Conservation (phyloP, 2,329 filamentous ascomycete species). For the Aaosphaeria arxii region DNA sequence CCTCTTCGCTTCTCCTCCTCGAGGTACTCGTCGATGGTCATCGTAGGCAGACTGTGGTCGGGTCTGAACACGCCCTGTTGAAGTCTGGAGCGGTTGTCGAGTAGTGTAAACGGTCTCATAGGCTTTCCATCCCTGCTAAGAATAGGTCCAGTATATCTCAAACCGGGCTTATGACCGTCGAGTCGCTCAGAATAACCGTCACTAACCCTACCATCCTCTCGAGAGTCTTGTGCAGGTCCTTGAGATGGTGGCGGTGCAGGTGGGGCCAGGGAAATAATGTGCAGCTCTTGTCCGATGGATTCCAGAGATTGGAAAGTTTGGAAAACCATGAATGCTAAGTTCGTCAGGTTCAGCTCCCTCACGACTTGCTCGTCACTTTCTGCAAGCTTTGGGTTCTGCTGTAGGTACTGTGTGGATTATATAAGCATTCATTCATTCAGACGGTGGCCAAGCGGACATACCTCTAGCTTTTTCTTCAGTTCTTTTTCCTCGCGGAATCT, state of each 20-base stretch:
- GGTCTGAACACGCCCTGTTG: constrained; percentile 80
- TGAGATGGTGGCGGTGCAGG: constrained; percentile 44
- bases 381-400: constrained; percentile 56
- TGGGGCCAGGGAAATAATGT: constrained; percentile 76
- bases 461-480: constrained; percentile 77
- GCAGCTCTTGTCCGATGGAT: constrained; percentile 76
- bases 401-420: constrained; percentile 50
- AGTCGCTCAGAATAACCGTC: constrained; percentile 70
- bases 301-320: constrained; percentile 86
- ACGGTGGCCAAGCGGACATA: constrained; percentile 27
- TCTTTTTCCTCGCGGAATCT: constrained; percentile 84
- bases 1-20: constrained; percentile 84
- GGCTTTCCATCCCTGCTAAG: constrained; percentile 79
- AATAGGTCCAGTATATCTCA: constrained; percentile 63
- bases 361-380: constrained; percentile 82
- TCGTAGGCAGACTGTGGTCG: constrained; percentile 91
- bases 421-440: not conserved
- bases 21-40: constrained; percentile 97
- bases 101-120: constrained; percentile 83
- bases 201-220: constrained; percentile 44
- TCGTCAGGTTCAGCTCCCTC: constrained; percentile 73
- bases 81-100: constrained; percentile 72
- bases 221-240: constrained; percentile 40
- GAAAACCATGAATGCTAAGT: constrained; percentile 71
- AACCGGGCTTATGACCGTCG: constrained; percentile 52